Conservation (phyloP, 169 alveolate genomes). For the Plasmodium knowlesi region DNA sequence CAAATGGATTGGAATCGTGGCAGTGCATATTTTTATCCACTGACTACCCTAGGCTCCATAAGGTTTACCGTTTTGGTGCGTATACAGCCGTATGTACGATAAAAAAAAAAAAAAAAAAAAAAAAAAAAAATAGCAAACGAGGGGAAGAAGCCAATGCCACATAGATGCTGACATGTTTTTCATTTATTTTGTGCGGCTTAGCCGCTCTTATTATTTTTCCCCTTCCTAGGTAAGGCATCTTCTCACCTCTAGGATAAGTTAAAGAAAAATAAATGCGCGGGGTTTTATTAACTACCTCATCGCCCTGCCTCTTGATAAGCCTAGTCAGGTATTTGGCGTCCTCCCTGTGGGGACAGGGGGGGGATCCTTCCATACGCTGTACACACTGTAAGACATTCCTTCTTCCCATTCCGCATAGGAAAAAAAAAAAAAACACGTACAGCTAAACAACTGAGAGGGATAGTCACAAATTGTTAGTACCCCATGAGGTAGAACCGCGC, state of each 20-base stretch:
- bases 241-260: neutral
- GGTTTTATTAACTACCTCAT: neutral
- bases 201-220: neutral
- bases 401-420: neutral
- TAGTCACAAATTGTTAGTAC: neutral
- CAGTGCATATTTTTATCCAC: neutral
- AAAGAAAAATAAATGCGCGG: neutral
- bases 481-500: neutral
- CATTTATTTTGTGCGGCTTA: neutral
- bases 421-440: neutral
- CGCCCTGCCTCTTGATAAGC: neutral
- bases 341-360: neutral
- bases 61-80: neutral
- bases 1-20: neutral
- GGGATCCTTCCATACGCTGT: neutral
- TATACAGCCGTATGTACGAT: constrained; percentile 3
- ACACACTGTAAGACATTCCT: neutral
- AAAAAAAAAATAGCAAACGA: neutral
- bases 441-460: neutral
- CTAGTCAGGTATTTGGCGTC: neutral
- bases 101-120: constrained; percentile 24
- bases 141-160: neutral
- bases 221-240: neutral
- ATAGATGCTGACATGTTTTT: neutral
- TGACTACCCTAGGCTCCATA: neutral